Base-by-base conservation (phyloP, 768 basidiomycete genomes). In the Chalciporus chontae region DNA sequence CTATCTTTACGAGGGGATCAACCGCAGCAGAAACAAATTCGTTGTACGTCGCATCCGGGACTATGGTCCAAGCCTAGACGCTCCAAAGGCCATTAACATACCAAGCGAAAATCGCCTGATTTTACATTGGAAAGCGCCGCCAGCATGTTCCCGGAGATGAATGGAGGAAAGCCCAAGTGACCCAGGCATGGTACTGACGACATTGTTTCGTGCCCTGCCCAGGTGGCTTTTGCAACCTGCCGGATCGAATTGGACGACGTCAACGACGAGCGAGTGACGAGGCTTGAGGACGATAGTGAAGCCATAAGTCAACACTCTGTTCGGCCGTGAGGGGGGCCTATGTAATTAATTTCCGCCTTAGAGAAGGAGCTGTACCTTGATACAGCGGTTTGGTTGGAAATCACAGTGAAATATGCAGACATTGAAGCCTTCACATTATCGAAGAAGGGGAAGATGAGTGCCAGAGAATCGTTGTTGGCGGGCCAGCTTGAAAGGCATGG, bases 171-270 rank as follows among this genome's bases (percentile, higher is more conserved):
- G 14, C 3, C 29, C 29, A 34, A 34, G 15, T 5, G 13, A 5
- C 14, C 32, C 13, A 3, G 32, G 3, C 15, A 1, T 14, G 14
- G 32, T 15, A 34, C 5, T 34, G 15, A 4, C 32, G 11, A 15
- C 14, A 4, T 13, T 17, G n/a, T 27, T 41, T 48, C 19, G 11
- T 31, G 5, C 21, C 42, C 52, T n/a, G 41, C 11, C 41, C 41
- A 49, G 13, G 50, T 52, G 3, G 51, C 48, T 53, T 53, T 27
- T 1, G 48, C 47, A 29, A 44, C 42, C 19, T 34, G 14, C 5
- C 32, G 32, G 5, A n/a, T 34, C 32, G 32, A 34, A 21, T 19
- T 27, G 3, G 41, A n/a, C 5, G 46, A 48, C 1, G 19, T n/a
- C 3, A 53, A 39, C 15, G n/a, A 36, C 5, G 52, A 18, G 18